Percentiles rank a stretch among this genome's conserved stretches.
phyloP scores from a whole-genome alignment of 768 basidiomycete genomes.

The Kondoa malvinella region DNA sequence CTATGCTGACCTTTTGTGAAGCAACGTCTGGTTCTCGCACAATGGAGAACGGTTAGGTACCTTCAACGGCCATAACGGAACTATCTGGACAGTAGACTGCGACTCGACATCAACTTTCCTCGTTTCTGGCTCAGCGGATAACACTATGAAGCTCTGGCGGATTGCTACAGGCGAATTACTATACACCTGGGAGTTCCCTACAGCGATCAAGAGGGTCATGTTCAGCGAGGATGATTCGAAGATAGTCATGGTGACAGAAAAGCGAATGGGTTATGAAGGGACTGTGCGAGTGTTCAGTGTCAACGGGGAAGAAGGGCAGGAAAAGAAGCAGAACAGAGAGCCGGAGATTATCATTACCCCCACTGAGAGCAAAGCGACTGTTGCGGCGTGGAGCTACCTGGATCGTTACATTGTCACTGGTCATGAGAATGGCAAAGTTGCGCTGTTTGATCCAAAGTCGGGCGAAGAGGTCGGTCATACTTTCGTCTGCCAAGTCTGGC shows the following conservation, averaged over 20 bases:
- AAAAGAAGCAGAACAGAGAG: constrained; percentile 32
- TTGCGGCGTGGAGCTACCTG: constrained; percentile 71
- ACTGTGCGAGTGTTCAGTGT: constrained; percentile 79
- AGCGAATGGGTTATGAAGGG: constrained; percentile 83
- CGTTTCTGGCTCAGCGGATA: constrained; percentile 86
- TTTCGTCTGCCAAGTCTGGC: background rate
- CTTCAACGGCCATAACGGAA: constrained; percentile 87
- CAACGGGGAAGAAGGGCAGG: constrained; percentile 57
- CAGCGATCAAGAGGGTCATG: constrained; percentile 86
- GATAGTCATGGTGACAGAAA: constrained; percentile 87
- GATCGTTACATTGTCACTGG: constrained; percentile 72
- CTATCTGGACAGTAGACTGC: constrained; percentile 89
- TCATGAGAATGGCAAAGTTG: constrained; percentile 89
- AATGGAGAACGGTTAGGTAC: constrained; percentile 96
- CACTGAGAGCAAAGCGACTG: constrained; percentile 79
- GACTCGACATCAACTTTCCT: constrained; percentile 76
- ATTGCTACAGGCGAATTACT: constrained; percentile 64
- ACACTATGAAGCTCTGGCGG: constrained; percentile 74
- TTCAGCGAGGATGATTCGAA: constrained; percentile 64
- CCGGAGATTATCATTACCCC: constrained; percentile 24
- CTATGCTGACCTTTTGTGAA: constrained; percentile 47
- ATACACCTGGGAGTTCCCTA: constrained; percentile 92
- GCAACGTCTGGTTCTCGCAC: constrained; percentile 85
- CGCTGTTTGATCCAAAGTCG: constrained; percentile 52
- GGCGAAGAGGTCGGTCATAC: constrained; percentile 8